A percentile compares a stretch with the other conserved stretches of the same genome.
Evolutionary conservation across 164 flowering plant genomes (phyloP).

Genomic region (Berberis thunbergii): DNA sequence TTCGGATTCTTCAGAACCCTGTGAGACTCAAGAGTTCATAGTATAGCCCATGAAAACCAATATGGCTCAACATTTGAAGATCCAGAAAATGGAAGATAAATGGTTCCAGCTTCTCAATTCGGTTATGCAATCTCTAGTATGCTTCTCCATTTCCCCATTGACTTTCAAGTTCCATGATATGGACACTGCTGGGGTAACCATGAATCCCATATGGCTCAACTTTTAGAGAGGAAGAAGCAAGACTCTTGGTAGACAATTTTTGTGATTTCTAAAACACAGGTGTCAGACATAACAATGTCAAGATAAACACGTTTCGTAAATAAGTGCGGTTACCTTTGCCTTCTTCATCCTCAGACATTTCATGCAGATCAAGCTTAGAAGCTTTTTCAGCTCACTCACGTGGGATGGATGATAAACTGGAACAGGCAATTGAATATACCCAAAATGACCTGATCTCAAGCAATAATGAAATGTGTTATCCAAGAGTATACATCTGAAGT

Average conservation of each 20-base stretch:
- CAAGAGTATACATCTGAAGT: neutral
- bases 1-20: no score
- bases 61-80: no score
- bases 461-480: conserved; percentile 1
- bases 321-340: conserved; percentile 40
- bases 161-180: no score
- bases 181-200: neutral
- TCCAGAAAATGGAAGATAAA: no score
- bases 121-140: neutral
- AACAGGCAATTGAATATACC: conserved; percentile 72
- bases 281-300: no score
- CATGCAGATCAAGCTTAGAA: conserved; percentile 64
- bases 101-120: no score
- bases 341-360: conserved; percentile 64
- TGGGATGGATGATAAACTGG: conserved; percentile 83
- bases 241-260: no score
- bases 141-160: neutral
- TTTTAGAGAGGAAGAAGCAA: no score
- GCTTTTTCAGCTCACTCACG: conserved; percentile 49
- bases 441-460: conserved; percentile 79
- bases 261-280: no score
- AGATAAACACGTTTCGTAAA: neutral
- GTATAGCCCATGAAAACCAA: no score
- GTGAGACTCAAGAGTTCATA: no score
- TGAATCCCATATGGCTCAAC: neutral